Evolutionary conservation across 768 basidiomycete species (phyloP).

Genomic region (Psilocybe tampanensis): DNA sequence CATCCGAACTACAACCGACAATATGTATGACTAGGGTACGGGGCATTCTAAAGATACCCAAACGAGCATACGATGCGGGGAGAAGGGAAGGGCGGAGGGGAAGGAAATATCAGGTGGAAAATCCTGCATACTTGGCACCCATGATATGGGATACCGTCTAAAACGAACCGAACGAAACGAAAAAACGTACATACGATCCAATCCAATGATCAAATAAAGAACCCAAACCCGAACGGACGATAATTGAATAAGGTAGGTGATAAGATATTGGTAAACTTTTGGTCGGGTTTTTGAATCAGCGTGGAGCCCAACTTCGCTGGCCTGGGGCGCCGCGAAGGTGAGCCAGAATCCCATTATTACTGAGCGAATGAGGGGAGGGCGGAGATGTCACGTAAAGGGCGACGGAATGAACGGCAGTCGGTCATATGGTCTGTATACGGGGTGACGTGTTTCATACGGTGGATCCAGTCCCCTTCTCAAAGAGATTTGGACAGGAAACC

Average conservation of each 20-base stretch:
- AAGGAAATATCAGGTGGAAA: not conserved
- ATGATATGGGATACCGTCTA: constrained; percentile 3
- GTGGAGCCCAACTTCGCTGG: not conserved
- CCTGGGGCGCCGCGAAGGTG: not conserved
- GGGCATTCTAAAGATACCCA: constrained; percentile 15
- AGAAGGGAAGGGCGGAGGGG: too few species aligned
- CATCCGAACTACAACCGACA: constrained; percentile 19
- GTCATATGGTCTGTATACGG: constrained; percentile 5
- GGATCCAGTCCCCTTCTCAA: not conserved
- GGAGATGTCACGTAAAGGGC: not conserved
- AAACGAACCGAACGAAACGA: too few species aligned
- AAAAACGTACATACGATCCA: not conserved
- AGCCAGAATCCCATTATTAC: not conserved
- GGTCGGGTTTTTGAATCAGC: not conserved
- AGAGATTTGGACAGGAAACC: not conserved
- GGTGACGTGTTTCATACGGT: not conserved
- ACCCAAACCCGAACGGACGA: not conserved
- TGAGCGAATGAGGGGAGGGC: not conserved
- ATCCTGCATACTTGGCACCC: constrained; percentile 12
- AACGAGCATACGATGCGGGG: constrained; percentile 8
- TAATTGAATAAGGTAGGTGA: constrained; percentile 12
- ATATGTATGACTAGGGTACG: constrained; percentile 13
- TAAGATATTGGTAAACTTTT: constrained; percentile 7
- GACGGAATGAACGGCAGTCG: constrained; percentile 1
- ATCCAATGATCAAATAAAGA: not conserved